Evolutionary conservation across 73 alveolate species (phyloP), one percentile per base, ranked within the genome.

Genomic region (Effrenium voratum): DNA sequence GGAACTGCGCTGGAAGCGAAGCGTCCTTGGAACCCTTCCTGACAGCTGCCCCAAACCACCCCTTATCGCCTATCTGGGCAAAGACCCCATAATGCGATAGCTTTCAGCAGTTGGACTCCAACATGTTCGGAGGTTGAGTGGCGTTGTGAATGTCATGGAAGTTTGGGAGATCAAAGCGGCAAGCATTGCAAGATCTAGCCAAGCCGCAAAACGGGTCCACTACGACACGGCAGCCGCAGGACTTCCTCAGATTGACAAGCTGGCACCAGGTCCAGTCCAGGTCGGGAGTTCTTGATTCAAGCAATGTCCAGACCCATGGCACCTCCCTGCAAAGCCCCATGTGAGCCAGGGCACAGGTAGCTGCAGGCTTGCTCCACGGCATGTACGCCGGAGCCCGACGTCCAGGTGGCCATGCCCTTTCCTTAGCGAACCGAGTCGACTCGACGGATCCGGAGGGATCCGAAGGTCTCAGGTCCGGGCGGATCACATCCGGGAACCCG

Each of bases 151-250:
- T n/a, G n/a, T n/a, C n/a, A n/a, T n/a, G n/a, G 28, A n/a, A 57
- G 28, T 57, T 57, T 57, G 72, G n/a, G 3, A 57, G 28, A 0
- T 2, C 72, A 57, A 57, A 22, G 28, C n/a, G 28, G 72, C 16
- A 55, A 57, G 8, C 68, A 55, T 15, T 55, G 30, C 12, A 55
- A 5, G 26, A n/a, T 6, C 6, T 43, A 40, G 55, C 80, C 84
- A 45, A 88, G 98, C 90, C 88, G 72, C 98, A 91, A n/a, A 91
- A 91, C 26, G 98, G 98, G 49, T 91, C 98, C 75, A 91, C 98
- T 2, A 91, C 98, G 6, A 52, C 36, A 47, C 36, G 57, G 91
- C 72, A 45, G 46, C 98, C 98, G 4, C 80, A 73, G 5, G 98
- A 73, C 50, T 91, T 70, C 98, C 88, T 72, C 45, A 43, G 57